Conservation (phyloP, 1,284 basidiomycete species). For the Irpex rosettiformis region DNA sequence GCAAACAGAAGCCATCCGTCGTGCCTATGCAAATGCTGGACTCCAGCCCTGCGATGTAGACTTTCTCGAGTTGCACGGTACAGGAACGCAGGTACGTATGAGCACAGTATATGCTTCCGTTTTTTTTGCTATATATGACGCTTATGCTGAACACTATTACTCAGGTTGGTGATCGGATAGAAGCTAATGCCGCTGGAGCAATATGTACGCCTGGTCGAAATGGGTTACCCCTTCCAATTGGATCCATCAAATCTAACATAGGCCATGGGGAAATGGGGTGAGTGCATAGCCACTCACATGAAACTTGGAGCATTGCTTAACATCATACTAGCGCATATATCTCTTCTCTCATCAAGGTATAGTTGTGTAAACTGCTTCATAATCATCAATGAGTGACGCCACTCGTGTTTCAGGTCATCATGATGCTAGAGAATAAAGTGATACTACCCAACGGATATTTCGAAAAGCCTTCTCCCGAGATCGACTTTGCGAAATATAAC, state of each 20-base stretch:
- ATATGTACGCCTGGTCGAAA: slow-evolving; percentile 25
- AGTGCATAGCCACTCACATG: neutral
- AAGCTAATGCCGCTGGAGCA: slow-evolving; percentile 45
- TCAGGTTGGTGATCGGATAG: slow-evolving; percentile 43
- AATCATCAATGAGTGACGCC: too few relatives aligned
- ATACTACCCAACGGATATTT: slow-evolving; percentile 39
- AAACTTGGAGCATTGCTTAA: neutral
- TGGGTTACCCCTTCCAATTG: neutral
- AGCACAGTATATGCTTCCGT: neutral
- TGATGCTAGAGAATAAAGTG: slow-evolving; percentile 28
- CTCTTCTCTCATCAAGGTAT: neutral
- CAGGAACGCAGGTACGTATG: slow-evolving; percentile 30
- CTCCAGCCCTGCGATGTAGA: slow-evolving; percentile 38
- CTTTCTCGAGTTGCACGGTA: slow-evolving; percentile 47
- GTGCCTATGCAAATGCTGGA: slow-evolving; percentile 27
- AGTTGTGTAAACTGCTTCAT: too few relatives aligned
- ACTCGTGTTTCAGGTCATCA: slow-evolving; percentile 30
- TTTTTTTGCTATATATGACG: slow-evolving; percentile 2
- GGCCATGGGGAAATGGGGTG: neutral
- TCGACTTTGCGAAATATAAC: slow-evolving; percentile 32
- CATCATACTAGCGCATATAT: neutral
- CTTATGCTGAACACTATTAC: neutral
- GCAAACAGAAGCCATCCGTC: slow-evolving; percentile 33
- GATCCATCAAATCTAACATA: neutral
- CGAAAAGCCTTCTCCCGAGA: slow-evolving; percentile 29